A percentile compares a stretch with the other conserved stretches of the same genome.
Conservation (phyloP, 2,329 filamentous ascomycete genomes). For the Colletotrichum neosansevieriae region DNA sequence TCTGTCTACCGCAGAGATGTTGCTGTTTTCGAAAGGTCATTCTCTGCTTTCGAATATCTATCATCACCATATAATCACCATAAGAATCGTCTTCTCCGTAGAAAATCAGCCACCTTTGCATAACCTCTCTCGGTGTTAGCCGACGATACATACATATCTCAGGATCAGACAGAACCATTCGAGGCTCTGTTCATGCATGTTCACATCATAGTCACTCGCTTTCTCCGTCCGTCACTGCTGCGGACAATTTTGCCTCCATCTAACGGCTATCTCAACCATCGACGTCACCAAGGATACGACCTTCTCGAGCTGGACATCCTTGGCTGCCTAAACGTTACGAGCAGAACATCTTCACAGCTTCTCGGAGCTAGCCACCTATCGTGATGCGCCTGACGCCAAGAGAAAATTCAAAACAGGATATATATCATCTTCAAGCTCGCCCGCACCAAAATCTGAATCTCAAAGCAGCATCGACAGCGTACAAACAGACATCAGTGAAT, state of each 20-base stretch:
- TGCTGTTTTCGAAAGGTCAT: conserved; percentile 8
- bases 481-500: conserved; percentile 7
- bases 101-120: neutral
- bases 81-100: neutral
- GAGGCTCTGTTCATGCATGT: conserved; percentile 19
- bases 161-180: neutral
- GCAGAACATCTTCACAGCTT: neutral
- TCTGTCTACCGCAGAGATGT: neutral
- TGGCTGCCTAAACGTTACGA: neutral
- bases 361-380: neutral
- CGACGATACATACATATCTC: conserved; percentile 2
- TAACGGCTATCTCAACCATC: conserved; percentile 28
- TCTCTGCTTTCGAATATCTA: neutral
- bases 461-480: neutral
- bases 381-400: conserved; percentile 7
- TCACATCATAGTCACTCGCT: conserved; percentile 20
- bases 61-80: conserved; percentile 9
- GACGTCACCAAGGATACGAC: conserved; percentile 26
- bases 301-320: neutral
- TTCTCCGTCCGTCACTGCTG: conserved; percentile 1
- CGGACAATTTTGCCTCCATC: neutral
- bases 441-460: neutral
- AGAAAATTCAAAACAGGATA: neutral
- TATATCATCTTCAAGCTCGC: conserved; percentile 26
- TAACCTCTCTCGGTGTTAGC: conserved; percentile 1